Conservation (phyloP, 306 rosid genomes). For the Cicer pinnatifidum region DNA sequence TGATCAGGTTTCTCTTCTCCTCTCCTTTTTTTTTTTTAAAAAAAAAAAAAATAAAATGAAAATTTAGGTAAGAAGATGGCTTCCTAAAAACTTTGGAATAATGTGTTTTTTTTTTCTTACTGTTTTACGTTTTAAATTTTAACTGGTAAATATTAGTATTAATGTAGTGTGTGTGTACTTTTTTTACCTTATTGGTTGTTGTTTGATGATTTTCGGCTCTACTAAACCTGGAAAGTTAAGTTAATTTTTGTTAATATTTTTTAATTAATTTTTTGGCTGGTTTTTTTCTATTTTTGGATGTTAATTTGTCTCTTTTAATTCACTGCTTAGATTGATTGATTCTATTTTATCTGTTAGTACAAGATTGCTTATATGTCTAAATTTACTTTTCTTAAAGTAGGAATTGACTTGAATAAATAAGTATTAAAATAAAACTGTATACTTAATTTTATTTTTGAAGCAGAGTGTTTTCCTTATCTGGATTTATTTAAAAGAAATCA, state of each 20-base stretch:
- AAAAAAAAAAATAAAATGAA: neutral
- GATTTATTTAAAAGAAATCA: too few relatives aligned
- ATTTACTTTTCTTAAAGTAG: conserved; percentile 5
- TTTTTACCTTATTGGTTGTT: neutral
- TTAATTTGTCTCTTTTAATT: conserved; percentile 31
- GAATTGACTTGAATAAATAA: conserved; percentile 3
- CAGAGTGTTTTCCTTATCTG: neutral
- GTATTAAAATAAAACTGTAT: neutral
- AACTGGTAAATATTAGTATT: neutral
- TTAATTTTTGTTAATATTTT: neutral
- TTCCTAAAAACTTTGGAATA: neutral
- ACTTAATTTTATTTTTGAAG: neutral
- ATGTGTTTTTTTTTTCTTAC: neutral
- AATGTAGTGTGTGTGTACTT: conserved; percentile 19
- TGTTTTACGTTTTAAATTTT: neutral
- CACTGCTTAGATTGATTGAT: conserved; percentile 5
- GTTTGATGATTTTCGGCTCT: conserved; percentile 12
- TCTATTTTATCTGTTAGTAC: neutral
- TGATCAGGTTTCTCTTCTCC: conserved; percentile 58
- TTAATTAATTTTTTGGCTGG: neutral
- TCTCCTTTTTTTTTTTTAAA: neutral
- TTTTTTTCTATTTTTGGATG: neutral
- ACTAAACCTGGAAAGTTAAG: neutral
- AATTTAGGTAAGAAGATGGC: neutral
- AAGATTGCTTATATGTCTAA: conserved; percentile 15